A percentile compares a stretch with the other conserved stretches of the same genome.
These are phyloP conservation scores for Verticillium alfalfae DNA, from an alignment of 2,329 filamentous ascomycete genomes.

Conservation along the genomic window DNA sequence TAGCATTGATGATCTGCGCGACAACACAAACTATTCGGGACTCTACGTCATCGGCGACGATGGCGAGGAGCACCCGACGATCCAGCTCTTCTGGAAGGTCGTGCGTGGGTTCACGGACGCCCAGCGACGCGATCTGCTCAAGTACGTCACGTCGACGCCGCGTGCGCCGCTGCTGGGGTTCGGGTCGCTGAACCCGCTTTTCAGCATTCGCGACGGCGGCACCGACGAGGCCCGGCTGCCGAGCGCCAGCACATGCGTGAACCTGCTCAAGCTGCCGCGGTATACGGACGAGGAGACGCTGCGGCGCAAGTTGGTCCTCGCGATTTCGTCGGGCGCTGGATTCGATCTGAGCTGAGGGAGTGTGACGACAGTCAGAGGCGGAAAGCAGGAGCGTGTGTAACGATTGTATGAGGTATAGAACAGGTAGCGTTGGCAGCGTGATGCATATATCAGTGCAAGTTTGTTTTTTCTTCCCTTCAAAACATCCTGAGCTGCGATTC, in stretches of 20 bases:
- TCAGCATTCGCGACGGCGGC: constrained; percentile 83
- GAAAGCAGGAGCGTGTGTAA: background rate
- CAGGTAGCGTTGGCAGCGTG: background rate
- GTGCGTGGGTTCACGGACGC: constrained; percentile 70
- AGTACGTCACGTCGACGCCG: constrained; percentile 93
- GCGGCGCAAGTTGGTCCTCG: constrained; percentile 80
- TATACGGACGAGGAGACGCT: constrained; percentile 64
- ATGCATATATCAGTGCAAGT: no score
- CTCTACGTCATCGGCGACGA: constrained; percentile 89
- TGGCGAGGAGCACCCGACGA: constrained; percentile 74
- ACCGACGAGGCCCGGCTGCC: constrained; percentile 72
- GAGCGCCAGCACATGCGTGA: constrained; percentile 94
- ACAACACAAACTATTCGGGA: constrained; percentile 81
- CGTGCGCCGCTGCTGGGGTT: constrained; percentile 88
- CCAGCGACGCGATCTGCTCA: constrained; percentile 80
- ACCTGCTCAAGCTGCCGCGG: constrained; percentile 83
- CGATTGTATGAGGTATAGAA: background rate
- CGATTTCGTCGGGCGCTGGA: constrained; percentile 81
- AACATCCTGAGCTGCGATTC: background rate
- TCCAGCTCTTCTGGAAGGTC: constrained; percentile 87
- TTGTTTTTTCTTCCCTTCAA: no score
- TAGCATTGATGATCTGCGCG: constrained; percentile 77
- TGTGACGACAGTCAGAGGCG: background rate
- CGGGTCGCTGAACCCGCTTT: constrained; percentile 73
- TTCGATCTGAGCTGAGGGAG: constrained; percentile 67